These are phyloP conservation scores for Phytophthora aleatoria DNA, from an alignment of 352 stramenopile species.

Conservation along the genomic window DNA sequence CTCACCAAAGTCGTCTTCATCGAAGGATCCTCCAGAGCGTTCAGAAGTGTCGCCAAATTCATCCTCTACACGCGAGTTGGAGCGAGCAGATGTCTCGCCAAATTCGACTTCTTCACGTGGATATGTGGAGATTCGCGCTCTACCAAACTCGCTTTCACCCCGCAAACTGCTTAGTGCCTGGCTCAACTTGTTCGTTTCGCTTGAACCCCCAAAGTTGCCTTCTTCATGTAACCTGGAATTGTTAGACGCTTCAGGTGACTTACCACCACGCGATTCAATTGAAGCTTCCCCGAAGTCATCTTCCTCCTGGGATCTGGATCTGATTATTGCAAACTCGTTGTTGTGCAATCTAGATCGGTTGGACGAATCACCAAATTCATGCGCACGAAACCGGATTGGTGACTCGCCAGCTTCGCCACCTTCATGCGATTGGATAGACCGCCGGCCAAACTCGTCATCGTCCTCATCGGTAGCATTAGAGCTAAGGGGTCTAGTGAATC, in stretches of 20 bases:
- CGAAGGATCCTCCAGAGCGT: background rate
- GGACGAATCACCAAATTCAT: background rate
- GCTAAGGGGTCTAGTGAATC: background rate
- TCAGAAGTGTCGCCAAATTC: conserved; percentile 6
- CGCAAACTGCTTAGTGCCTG: background rate
- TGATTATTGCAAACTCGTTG: background rate
- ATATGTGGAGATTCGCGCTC: background rate
- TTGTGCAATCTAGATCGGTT: no score
- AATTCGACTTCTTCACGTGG: conserved; percentile 1
- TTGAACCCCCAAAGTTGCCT: background rate
- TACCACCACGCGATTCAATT: background rate
- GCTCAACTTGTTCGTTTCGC: background rate
- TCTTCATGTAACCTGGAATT: background rate
- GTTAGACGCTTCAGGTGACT: background rate
- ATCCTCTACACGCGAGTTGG: background rate
- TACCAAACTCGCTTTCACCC: background rate
- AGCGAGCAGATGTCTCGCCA: background rate
- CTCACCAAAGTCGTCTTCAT: conserved; percentile 15
- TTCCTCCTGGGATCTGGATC: background rate
- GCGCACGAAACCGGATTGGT: background rate
- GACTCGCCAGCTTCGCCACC: no score
- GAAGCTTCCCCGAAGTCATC: conserved; percentile 11
- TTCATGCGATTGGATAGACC: no score
- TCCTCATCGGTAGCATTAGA: background rate
- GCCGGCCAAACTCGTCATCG: conserved; percentile 10